These are phyloP conservation scores for Tolypocladium sp. DNA, from an alignment of 2,329 filamentous ascomycete species.

Conservation along the genomic window DNA sequence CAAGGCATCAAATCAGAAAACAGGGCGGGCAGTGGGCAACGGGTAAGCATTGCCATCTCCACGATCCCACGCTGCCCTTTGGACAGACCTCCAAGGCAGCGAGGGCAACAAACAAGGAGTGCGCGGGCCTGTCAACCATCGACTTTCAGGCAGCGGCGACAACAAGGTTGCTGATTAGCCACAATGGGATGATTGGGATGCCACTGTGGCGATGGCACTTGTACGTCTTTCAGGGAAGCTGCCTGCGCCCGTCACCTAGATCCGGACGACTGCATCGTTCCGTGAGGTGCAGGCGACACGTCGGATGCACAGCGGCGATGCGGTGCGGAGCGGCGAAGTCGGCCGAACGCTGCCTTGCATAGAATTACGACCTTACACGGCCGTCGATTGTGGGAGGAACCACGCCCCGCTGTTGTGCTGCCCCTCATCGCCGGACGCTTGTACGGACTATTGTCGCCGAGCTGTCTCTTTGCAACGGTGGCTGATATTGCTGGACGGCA, in stretches of 20 bases:
- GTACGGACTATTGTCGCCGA: not conserved
- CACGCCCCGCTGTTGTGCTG: not conserved
- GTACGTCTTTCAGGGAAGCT: not conserved
- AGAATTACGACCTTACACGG: too few relatives aligned
- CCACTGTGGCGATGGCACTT: not conserved
- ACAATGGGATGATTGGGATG: too few relatives aligned
- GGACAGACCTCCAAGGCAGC: too few relatives aligned
- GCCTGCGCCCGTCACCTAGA: not conserved
- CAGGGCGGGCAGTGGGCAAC: not conserved
- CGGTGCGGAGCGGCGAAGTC: too few relatives aligned
- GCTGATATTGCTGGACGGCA: not conserved
- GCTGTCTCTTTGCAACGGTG: not conserved
- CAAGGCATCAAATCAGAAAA: not conserved
- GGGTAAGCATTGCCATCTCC: not conserved
- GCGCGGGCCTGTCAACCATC: not conserved
- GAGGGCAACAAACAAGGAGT: not conserved
- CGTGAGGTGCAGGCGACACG: not conserved
- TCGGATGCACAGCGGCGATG: not conserved
- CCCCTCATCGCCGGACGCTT: not conserved
- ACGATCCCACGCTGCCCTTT: not conserved
- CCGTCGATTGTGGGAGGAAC: too few relatives aligned
- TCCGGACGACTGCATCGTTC: not conserved
- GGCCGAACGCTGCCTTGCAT: too few relatives aligned
- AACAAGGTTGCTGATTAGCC: too few relatives aligned
- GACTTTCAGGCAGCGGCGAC: too few relatives aligned